phyloP scores from a whole-genome alignment of 2,329 filamentous ascomycete species.

The Alternaria gansuensis region DNA sequence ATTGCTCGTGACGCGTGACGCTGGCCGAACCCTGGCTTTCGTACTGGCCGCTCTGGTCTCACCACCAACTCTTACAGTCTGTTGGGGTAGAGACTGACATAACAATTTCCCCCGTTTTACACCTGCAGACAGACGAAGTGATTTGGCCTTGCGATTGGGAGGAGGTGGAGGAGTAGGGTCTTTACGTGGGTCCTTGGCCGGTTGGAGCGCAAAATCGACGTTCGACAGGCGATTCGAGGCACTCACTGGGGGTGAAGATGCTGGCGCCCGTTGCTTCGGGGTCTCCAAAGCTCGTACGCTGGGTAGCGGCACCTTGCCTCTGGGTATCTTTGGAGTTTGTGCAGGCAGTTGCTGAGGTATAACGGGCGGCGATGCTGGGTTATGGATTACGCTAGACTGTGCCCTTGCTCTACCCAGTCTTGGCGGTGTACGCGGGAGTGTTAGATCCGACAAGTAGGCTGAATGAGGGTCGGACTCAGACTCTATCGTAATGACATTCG shows the following conservation, averaged over 20 bases:
- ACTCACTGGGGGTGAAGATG: constrained; percentile 52
- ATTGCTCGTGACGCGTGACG: constrained; percentile 9
- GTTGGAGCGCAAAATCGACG: constrained; percentile 41
- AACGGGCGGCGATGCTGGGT: constrained; percentile 13
- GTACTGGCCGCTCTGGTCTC: constrained; percentile 7
- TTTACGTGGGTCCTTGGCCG: constrained; percentile 16
- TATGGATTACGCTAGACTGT: constrained; percentile 4
- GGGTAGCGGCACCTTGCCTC: constrained; percentile 39
- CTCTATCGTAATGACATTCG: constrained; percentile 49
- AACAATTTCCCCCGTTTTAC: constrained; percentile 55
- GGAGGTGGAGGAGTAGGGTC: constrained; percentile 21
- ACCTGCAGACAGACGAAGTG: constrained; percentile 52
- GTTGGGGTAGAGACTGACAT: constrained; percentile 52
- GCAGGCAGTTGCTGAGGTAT: constrained; percentile 11
- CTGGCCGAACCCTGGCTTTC: constrained; percentile 7
- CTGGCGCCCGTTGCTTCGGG: constrained; percentile 35
- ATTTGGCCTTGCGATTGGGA: constrained; percentile 43
- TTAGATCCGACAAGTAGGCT: constrained; percentile 34
- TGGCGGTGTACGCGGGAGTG: constrained; percentile 36
- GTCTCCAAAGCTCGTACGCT: constrained; percentile 35
- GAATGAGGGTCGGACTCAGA: constrained; percentile 44
- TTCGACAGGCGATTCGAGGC: constrained; percentile 50
- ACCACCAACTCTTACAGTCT: constrained; percentile 13
- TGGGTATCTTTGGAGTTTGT: constrained; percentile 36
- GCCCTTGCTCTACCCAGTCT: constrained; percentile 6